phyloP scores from a whole-genome alignment of 129 eudicot species.

The Chrysanthemum seticuspe region DNA sequence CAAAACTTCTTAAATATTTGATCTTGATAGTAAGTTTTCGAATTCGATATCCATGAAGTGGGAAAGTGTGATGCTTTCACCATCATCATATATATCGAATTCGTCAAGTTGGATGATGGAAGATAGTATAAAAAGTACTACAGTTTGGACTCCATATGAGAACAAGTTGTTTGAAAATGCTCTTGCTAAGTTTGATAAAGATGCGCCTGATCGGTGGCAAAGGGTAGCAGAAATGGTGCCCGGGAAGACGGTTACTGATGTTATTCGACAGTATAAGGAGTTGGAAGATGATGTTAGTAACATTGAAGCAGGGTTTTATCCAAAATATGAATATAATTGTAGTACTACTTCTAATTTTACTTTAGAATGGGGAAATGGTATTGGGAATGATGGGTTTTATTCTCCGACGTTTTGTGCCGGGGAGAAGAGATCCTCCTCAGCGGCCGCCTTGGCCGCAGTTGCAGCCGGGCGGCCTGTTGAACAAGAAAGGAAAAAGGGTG shows the following conservation, averaged over 20 bases:
- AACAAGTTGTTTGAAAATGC: constrained; percentile 57
- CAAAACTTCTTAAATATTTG: constrained; percentile 1
- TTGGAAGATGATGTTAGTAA: constrained; percentile 90
- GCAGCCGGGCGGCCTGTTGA: constrained; percentile 53
- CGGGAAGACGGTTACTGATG: constrained; percentile 79
- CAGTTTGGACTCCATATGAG: constrained; percentile 46
- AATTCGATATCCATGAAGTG: constrained; percentile 29
- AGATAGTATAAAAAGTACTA: constrained; percentile 32
- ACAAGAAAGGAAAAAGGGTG: constrained; percentile 95
- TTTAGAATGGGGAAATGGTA: constrained; percentile 66
- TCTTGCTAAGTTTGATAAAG: constrained; percentile 52
- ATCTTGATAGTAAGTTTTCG: constrained; percentile 15
- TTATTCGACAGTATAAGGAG: constrained; percentile 68
- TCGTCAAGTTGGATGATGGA: constrained; percentile 37
- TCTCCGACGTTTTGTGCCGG: constrained; percentile 31
- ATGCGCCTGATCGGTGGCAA: constrained; percentile 59
- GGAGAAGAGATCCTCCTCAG: constrained; percentile 46
- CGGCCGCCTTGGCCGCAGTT: constrained; percentile 8
- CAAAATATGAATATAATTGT: constrained; percentile 60
- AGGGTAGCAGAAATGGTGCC: constrained; percentile 93
- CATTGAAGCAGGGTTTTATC: constrained; percentile 86
- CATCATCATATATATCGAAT: constrained; percentile 29
- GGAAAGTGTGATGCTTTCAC: constrained; percentile 26
- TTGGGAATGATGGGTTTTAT: constrained; percentile 45
- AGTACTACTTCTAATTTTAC: constrained; percentile 56